Evolutionary conservation across 2,329 filamentous ascomycete genomes (phyloP), one percentile per base, ranked within the genome.

Genomic region (Clonostachys solani): DNA sequence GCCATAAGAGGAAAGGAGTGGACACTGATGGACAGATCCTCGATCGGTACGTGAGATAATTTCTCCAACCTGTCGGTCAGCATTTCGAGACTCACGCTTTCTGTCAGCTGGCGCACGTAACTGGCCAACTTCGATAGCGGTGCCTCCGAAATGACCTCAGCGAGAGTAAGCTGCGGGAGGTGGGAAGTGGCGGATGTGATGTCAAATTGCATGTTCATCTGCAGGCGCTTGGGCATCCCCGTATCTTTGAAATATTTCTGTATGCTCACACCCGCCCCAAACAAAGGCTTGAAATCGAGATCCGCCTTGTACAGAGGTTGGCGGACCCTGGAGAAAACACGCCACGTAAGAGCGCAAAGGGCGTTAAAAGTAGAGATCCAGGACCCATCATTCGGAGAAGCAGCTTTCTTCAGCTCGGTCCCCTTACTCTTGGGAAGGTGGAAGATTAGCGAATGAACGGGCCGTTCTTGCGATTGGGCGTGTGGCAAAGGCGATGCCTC

Each of bases 361-460:
- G 69, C 68, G 46, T 74, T 69, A 52, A 71, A 74, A 2, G 67
- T 73, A 7, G 71, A 73, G 45, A 75, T 62, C 67, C 69, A 71
- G 1, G 56, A 55, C 7, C 60, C 64, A 16, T 66, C 63, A 0
- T 54, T 43, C 0, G 67, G 64, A 1, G 43, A 55, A 0, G 68
- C 68, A 2, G 64, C 55, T 12, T 50, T 52, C 49, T 74, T 74
- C 5, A 75, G 54, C 43, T 63, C 53, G 0, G 62, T 62, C 1
- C 66, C 65, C 47, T 72, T 73, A 54, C 69, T 73, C 50, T 65
- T 66, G 4, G 71, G 66, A 0, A 74, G 57, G 45, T 74, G 71
- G 49, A 74, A 72, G 2, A 73, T 59, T 0, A 71, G 56, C 1
- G 50, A 60, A 1, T 12, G 56, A 53, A n/a, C 58, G 15, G 43